phyloP scores from a whole-genome alignment of 2,329 filamentous ascomycete species.

The Monilinia polystroma region DNA sequence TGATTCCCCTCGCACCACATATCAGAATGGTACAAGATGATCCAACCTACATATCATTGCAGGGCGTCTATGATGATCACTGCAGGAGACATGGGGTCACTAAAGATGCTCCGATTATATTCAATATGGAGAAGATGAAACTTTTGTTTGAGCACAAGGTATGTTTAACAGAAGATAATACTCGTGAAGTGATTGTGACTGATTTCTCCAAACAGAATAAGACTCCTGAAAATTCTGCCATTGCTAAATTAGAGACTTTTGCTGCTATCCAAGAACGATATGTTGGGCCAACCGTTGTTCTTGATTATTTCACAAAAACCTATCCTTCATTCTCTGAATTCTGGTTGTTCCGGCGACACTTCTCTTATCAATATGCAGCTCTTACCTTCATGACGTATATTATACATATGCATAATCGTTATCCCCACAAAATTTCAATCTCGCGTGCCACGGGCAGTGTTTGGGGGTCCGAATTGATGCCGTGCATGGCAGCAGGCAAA shows the following conservation, averaged over 20 bases:
- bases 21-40: slow-evolving; percentile 97
- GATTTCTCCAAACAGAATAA: slow-evolving; percentile 54
- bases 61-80: slow-evolving; percentile 94
- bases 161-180: slow-evolving; percentile 21
- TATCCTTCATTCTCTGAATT: slow-evolving; percentile 92
- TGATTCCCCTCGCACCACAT: slow-evolving; percentile 92
- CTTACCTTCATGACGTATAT: slow-evolving; percentile 99
- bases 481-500: slow-evolving; percentile 78
- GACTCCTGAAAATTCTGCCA: slow-evolving; percentile 62
- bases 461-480: slow-evolving; percentile 93
- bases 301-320: slow-evolving; percentile 85
- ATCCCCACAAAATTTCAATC: slow-evolving; percentile 93
- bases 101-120: slow-evolving; percentile 94
- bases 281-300: slow-evolving; percentile 77
- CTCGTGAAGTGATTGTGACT: slow-evolving; percentile 29
- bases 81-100: slow-evolving; percentile 82
- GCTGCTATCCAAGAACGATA: slow-evolving; percentile 91
- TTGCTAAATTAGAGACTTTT: slow-evolving; percentile 85
- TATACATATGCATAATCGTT: slow-evolving; percentile 94
- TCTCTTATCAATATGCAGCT: slow-evolving; percentile 91
- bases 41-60: slow-evolving; percentile 87
- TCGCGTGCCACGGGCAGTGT: slow-evolving; percentile 85
- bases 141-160: slow-evolving; percentile 62
- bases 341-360: slow-evolving; percentile 97
- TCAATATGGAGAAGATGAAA: slow-evolving; percentile 91